These are phyloP conservation scores for Trichoderma orchidacearum DNA, from an alignment of 495 filamentous ascomycete species.

Conservation along the genomic window DNA sequence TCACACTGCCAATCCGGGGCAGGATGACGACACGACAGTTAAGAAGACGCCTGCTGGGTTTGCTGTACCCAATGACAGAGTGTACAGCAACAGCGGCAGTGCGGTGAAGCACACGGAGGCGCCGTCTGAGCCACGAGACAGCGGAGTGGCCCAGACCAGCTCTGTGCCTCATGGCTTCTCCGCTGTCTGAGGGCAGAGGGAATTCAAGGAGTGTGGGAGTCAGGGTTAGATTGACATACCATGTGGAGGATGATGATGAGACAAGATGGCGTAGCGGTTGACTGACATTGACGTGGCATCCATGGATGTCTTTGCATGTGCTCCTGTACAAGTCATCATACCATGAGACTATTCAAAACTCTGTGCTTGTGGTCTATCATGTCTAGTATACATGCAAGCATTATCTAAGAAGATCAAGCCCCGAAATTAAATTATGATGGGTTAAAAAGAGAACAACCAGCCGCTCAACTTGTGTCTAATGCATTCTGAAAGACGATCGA, in stretches of 20 bases:
- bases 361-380: too few species aligned
- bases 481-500: constrained; percentile 6
- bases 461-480: background rate
- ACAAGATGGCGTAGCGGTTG: too few species aligned
- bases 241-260: too few species aligned
- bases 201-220: background rate
- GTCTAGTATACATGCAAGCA: too few species aligned
- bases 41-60: background rate
- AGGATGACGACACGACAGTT: background rate
- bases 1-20: constrained; percentile 42
- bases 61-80: background rate
- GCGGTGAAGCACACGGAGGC: background rate
- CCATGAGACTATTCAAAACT: too few species aligned
- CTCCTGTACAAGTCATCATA: too few species aligned
- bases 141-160: background rate
- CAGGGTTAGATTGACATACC: too few species aligned
- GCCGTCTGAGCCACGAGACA: background rate
- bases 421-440: too few species aligned
- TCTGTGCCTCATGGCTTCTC: background rate
- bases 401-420: too few species aligned
- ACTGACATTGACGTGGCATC: too few species aligned
- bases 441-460: too few species aligned
- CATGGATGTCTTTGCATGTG: too few species aligned
- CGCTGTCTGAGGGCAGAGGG: background rate
- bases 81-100: background rate